A percentile compares a stretch with the other conserved stretches of the same genome.
These are phyloP conservation scores for Murraya koenigii DNA, from an alignment of 345 rosid species.

Conservation along the genomic window DNA sequence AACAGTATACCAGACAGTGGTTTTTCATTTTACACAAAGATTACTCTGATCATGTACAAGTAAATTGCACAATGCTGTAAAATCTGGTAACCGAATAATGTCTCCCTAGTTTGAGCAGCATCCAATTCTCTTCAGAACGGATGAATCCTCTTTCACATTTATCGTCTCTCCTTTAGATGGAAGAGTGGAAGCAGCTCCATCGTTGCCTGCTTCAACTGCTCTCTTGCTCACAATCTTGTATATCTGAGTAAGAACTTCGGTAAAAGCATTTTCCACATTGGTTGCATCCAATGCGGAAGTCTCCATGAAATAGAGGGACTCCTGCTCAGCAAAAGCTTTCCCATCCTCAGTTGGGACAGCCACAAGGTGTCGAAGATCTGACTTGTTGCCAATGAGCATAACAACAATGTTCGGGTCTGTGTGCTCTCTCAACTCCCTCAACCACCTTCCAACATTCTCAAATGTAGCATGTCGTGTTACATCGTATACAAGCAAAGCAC, in stretches of 20 bases:
- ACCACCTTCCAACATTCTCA: constrained; percentile 47
- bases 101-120: constrained; percentile 36
- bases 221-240: constrained; percentile 45
- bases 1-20: neutral
- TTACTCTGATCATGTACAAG: constrained; percentile 15
- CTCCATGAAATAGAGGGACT: constrained; percentile 49
- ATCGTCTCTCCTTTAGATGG: constrained; percentile 39
- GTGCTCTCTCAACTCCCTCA: constrained; percentile 46
- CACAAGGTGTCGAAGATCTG: constrained; percentile 49
- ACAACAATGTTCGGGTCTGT: constrained; percentile 52
- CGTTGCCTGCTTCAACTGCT: constrained; percentile 45
- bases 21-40: neutral
- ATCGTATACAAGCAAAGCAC: constrained; percentile 54
- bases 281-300: constrained; percentile 50
- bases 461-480: constrained; percentile 50
- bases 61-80: constrained; percentile 1
- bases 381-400: constrained; percentile 56
- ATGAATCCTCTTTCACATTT: constrained; percentile 41
- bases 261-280: constrained; percentile 51
- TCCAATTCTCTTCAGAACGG: constrained; percentile 28
- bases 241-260: constrained; percentile 49
- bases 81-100: neutral
- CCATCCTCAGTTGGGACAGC: constrained; percentile 45
- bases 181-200: constrained; percentile 24
- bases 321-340: constrained; percentile 44